Percentiles rank a stretch among this genome's conserved stretches.
Evolutionary conservation across 2,329 filamentous ascomycete genomes (phyloP).

Genomic region (Neonectria punicea): DNA sequence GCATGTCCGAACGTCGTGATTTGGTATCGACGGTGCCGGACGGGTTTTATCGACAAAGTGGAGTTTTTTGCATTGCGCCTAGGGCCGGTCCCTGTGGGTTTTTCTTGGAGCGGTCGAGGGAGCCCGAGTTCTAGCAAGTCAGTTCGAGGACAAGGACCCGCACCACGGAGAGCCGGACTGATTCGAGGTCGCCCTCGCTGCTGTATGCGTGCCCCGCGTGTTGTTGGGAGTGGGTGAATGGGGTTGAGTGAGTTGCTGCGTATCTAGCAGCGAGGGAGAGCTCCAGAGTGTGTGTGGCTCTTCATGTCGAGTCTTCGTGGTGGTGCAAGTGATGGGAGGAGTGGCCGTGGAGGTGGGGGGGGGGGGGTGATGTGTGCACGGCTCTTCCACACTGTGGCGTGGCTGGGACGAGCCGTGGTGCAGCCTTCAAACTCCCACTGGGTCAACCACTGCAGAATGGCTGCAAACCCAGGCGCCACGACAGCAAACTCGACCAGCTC

Average conservation of each 20-base stretch:
- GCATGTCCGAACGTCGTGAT: conserved; percentile 39
- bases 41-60: conserved; percentile 24
- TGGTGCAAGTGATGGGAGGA: conserved; percentile 8
- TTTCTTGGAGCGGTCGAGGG: conserved; percentile 23
- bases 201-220: conserved; percentile 7
- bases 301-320: not conserved
- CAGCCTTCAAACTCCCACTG: conserved; percentile 3
- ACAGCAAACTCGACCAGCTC: not conserved
- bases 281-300: not conserved
- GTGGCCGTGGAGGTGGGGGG: conserved; percentile 10
- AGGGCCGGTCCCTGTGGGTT: conserved; percentile 37
- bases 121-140: conserved; percentile 14
- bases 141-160: conserved; percentile 14
- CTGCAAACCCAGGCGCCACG: conserved; percentile 3
- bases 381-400: conserved; percentile 1
- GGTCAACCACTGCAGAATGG: conserved; percentile 6
- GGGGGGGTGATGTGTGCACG: conserved; percentile 1
- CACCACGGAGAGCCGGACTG: conserved; percentile 9
- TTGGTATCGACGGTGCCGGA: conserved; percentile 22
- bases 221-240: not conserved
- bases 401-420: conserved; percentile 4
- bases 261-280: not conserved
- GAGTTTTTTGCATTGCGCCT: conserved; percentile 28
- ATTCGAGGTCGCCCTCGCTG: conserved; percentile 6
- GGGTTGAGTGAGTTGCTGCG: too few relatives aligned